Conservation (phyloP, 2,329 filamentous ascomycete species). For the Talaromyces funiculosus region DNA sequence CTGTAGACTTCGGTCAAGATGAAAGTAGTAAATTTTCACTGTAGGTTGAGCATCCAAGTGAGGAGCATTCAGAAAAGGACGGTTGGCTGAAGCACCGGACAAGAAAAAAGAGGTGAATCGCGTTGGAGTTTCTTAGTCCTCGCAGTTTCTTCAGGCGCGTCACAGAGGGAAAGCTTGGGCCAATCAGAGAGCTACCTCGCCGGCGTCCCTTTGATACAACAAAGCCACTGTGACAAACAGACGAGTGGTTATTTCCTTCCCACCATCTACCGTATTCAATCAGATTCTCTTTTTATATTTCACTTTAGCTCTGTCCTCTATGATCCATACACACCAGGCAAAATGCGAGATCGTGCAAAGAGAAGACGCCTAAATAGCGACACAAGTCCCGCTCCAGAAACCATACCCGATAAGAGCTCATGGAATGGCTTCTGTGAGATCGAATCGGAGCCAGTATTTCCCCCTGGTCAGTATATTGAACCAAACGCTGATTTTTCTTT, state of each 20-base stretch:
- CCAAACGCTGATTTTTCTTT: background rate
- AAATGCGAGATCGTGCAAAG: constrained; percentile 9
- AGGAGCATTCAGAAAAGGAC: background rate
- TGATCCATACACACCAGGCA: background rate
- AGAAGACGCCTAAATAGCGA: constrained; percentile 11
- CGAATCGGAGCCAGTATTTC: constrained; percentile 73
- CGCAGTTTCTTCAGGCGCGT: constrained; percentile 15
- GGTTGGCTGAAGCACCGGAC: background rate
- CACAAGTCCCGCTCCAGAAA: background rate
- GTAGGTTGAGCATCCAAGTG: no score
- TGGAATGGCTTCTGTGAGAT: constrained; percentile 59
- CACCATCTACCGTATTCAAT: background rate
- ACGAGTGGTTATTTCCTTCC: background rate
- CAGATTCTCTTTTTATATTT: background rate
- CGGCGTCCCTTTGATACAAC: constrained; percentile 10
- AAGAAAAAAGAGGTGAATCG: background rate
- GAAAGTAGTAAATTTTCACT: background rate
- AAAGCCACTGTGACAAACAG: background rate
- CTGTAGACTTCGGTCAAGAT: background rate
- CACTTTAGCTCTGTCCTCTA: background rate
- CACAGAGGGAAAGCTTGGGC: constrained; percentile 16
- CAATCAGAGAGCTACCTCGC: constrained; percentile 14
- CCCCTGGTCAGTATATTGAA: background rate
- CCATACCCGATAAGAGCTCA: constrained; percentile 32
- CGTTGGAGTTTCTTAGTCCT: background rate